phyloP scores from a whole-genome alignment of 805 yeast species.

The Yarrowia sp. region DNA sequence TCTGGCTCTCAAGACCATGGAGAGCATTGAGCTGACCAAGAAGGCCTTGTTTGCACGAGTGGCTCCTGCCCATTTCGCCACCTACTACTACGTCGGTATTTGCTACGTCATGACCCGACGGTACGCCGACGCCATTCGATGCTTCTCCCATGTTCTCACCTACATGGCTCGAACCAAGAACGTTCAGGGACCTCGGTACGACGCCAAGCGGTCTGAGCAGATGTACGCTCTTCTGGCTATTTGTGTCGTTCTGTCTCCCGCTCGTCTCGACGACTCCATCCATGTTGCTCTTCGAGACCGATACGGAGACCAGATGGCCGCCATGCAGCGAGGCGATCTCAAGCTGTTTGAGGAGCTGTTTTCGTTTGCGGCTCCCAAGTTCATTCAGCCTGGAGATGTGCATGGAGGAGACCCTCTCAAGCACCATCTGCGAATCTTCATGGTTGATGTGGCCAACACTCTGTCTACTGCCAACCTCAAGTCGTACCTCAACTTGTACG shows the following conservation, averaged over 20 bases:
- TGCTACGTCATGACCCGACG: constrained; percentile 52
- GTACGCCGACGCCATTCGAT: constrained; percentile 51
- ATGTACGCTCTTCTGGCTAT: constrained; percentile 52
- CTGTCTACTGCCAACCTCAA: constrained; percentile 45
- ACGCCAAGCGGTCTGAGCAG: constrained; percentile 51
- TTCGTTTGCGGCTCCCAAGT: constrained; percentile 50
- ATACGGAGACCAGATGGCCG: constrained; percentile 47
- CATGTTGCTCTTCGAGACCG: constrained; percentile 48
- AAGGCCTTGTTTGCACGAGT: constrained; percentile 49
- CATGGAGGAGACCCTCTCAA: constrained; percentile 42
- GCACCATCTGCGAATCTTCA: constrained; percentile 46
- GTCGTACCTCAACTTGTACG: constrained; percentile 48
- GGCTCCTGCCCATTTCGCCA: constrained; percentile 51
- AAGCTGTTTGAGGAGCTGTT: constrained; percentile 48
- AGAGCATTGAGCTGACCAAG: constrained; percentile 48
- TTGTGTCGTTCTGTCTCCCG: constrained; percentile 48
- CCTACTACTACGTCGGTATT: constrained; percentile 52
- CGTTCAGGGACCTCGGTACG: constrained; percentile 43
- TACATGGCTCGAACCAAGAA: constrained; percentile 49
- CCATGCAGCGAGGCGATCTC: constrained; percentile 45
- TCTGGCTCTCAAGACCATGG: constrained; percentile 50
- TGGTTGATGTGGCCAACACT: constrained; percentile 44
- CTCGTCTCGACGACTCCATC: constrained; percentile 48
- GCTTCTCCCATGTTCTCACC: constrained; percentile 48
- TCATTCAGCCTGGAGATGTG: constrained; percentile 41